These are phyloP conservation scores for Prunus davidiana DNA, from an alignment of 306 rosid species.

Conservation along the genomic window DNA sequence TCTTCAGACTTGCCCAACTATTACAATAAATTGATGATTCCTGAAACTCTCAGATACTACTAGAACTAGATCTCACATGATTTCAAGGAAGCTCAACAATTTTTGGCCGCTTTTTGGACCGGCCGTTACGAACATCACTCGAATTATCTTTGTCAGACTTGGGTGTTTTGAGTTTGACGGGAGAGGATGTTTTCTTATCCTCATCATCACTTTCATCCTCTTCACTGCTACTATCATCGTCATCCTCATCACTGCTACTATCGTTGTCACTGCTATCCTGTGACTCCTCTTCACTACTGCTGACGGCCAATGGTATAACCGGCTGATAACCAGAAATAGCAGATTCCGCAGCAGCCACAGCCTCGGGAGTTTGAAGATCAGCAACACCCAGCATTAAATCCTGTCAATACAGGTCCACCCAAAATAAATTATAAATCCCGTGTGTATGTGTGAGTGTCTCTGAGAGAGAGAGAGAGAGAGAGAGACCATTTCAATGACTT, in stretches of 20 bases:
- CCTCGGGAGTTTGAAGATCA: slow-evolving; percentile 84
- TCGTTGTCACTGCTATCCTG: slow-evolving; percentile 42
- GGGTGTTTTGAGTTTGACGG: slow-evolving; percentile 20
- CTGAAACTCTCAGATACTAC: background rate
- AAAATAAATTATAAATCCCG: background rate
- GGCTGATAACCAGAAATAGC: slow-evolving; percentile 58
- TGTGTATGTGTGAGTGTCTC: background rate
- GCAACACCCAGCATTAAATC: slow-evolving; percentile 86
- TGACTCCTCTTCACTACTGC: slow-evolving; percentile 46
- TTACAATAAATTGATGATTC: background rate
- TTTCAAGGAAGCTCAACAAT: slow-evolving; percentile 56
- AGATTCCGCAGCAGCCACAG: slow-evolving; percentile 89
- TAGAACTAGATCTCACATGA: background rate
- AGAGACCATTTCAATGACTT: slow-evolving; percentile 69
- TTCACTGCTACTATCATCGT: background rate
- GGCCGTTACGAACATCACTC: slow-evolving; percentile 5
- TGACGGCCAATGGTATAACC: slow-evolving; percentile 41
- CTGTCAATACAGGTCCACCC: slow-evolving; percentile 31
- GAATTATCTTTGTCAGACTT: slow-evolving; percentile 17
- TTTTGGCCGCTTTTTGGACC: slow-evolving; percentile 44
- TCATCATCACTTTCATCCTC: background rate
- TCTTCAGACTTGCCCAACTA: background rate
- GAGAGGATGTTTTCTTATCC: slow-evolving; percentile 17
- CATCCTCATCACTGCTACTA: slow-evolving; percentile 14
- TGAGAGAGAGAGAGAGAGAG: background rate